Evolutionary conservation across 176 grass and related monocot genomes (phyloP).

Genomic region (Eleusine coracana): DNA sequence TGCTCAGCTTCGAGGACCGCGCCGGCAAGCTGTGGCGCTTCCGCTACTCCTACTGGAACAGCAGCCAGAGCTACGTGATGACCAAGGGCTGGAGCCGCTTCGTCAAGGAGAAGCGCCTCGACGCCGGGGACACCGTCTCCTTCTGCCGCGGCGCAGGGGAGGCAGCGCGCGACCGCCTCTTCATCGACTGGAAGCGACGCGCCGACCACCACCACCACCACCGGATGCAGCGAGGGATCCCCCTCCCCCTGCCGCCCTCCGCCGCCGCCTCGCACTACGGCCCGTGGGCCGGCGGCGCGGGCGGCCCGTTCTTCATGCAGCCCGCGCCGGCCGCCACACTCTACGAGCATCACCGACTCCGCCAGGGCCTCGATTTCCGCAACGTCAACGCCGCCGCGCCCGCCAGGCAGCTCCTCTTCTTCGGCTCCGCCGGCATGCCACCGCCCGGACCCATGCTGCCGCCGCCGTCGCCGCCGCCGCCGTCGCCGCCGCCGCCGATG

Average conservation of each 20-base stretch:
- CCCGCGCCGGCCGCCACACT: constrained; percentile 63
- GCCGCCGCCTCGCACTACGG: constrained; percentile 30
- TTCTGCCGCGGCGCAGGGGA: constrained; percentile 74
- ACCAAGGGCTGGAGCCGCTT: constrained; percentile 99
- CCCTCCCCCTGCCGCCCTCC: constrained; percentile 39
- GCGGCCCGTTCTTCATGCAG: constrained; percentile 57
- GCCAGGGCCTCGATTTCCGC: constrained; percentile 60
- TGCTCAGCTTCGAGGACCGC: constrained; percentile 85
- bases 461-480: constrained; percentile 6
- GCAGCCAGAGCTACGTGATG: constrained; percentile 99
- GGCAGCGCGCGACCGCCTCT: constrained; percentile 59
- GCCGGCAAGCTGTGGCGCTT: constrained; percentile 92
- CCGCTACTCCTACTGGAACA: constrained; percentile 99
- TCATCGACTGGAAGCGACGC: constrained; percentile 92
- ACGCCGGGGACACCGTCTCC: constrained; percentile 90
- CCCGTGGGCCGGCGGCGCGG: constrained; percentile 43
- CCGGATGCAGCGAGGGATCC: constrained; percentile 29
- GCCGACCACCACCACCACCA: constrained; percentile 49
- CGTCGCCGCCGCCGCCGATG: constrained; percentile 16
- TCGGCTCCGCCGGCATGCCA: constrained; percentile 40
- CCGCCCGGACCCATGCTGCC: constrained; percentile 49
- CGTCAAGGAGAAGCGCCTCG: constrained; percentile 94
- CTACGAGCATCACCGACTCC: constrained; percentile 83
- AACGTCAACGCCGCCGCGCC: constrained; percentile 24
- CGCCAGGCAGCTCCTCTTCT: constrained; percentile 52